These are phyloP conservation scores for Gelatoporia subvermispora DNA, from an alignment of 768 basidiomycete genomes.

Conservation along the genomic window DNA sequence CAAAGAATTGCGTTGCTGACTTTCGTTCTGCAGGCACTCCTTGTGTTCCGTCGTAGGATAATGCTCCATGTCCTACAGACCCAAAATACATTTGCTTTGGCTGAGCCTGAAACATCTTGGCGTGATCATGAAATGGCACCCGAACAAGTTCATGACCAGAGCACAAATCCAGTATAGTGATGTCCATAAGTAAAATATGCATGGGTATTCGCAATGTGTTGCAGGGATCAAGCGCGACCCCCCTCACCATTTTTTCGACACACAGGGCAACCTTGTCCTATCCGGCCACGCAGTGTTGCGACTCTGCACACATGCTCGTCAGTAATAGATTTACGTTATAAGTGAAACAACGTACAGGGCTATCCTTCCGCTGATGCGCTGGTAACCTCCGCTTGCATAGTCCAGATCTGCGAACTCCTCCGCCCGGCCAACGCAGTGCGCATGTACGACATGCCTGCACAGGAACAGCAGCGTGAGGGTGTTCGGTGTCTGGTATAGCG, in stretches of 20 bases:
- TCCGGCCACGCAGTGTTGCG: constrained; percentile 59
- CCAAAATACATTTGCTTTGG: too few species aligned
- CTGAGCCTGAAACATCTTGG: too few species aligned
- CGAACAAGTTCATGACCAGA: too few species aligned
- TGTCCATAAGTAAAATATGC: too few species aligned
- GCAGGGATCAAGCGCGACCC: neutral
- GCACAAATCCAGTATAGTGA: too few species aligned
- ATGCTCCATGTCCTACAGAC: too few species aligned
- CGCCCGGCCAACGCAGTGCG: constrained; percentile 64
- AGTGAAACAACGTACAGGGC: constrained; percentile 60
- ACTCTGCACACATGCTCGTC: constrained; percentile 40
- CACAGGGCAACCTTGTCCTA: constrained; percentile 72
- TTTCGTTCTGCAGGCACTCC: too few species aligned
- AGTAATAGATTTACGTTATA: constrained; percentile 2
- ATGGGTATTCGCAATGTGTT: too few species aligned
- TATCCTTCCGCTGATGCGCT: constrained; percentile 64
- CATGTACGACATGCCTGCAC: constrained; percentile 86
- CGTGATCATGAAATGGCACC: too few species aligned
- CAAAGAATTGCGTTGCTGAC: too few species aligned
- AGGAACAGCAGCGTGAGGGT: constrained; percentile 72
- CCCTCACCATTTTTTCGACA: constrained; percentile 62
- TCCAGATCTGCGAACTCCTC: constrained; percentile 62
- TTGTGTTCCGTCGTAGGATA: too few species aligned
- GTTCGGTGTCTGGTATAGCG: constrained; percentile 54
- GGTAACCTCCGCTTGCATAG: constrained; percentile 29